Conservation (phyloP, 495 filamentous ascomycete species). For the Amorphotheca resinae region DNA sequence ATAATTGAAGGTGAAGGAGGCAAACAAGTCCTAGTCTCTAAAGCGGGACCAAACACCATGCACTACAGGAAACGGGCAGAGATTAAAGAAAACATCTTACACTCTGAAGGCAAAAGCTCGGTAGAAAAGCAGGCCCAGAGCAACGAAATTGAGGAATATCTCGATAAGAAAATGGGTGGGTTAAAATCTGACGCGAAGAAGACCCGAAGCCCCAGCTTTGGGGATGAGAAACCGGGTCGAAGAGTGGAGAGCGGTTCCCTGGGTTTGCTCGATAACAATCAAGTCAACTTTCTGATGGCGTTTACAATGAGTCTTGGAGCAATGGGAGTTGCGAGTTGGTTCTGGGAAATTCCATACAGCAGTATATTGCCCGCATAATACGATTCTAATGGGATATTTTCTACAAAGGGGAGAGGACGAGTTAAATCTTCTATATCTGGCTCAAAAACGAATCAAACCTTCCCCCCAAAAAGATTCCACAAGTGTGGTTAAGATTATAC, state of each 20-base stretch:
- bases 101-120: conserved; percentile 8
- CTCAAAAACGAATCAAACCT: too few relatives aligned
- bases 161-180: conserved; percentile 12
- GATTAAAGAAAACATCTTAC: conserved; percentile 2
- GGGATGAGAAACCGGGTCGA: conserved; percentile 50
- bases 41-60: conserved; percentile 16
- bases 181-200: conserved; percentile 25
- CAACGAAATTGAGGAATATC: conserved; percentile 10
- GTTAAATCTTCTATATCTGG: too few relatives aligned
- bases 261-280: conserved; percentile 85
- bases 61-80: conserved; percentile 15
- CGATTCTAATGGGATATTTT: not conserved
- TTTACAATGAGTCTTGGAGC: conserved; percentile 63
- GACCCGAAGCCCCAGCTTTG: conserved; percentile 30
- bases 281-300: conserved; percentile 86
- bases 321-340: conserved; percentile 50
- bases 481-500: too few relatives aligned
- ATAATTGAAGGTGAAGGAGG: conserved; percentile 84
- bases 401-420: too few relatives aligned
- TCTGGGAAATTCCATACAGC: conserved; percentile 34
- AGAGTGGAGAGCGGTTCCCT: conserved; percentile 52
- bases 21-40: conserved; percentile 48
- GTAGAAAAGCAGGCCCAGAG: conserved; percentile 11
- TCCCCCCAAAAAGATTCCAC: too few relatives aligned
- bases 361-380: conserved; percentile 25